Evolutionary conservation across 2,329 filamentous ascomycete genomes (phyloP).

Genomic region (Lanzia echinophila): DNA sequence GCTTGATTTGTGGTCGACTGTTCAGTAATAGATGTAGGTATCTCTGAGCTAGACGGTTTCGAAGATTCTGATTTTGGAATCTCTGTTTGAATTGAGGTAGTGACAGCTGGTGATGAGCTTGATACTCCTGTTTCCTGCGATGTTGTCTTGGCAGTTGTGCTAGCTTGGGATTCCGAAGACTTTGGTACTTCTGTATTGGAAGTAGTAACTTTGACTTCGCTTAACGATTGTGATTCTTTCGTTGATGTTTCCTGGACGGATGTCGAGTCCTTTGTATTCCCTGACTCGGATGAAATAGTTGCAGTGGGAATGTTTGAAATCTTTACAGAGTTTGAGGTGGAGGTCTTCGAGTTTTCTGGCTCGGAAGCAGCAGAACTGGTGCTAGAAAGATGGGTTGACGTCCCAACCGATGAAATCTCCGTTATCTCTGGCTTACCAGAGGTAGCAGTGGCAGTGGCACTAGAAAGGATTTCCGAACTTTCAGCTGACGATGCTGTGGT

Average conservation of each 20-base stretch:
- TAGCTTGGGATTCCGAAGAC: not conserved
- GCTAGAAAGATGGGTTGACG: too few species aligned
- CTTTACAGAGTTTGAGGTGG: too few species aligned
- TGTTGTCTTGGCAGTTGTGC: not conserved
- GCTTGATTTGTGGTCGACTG: not conserved
- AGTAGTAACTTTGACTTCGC: too few species aligned
- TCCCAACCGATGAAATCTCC: not conserved
- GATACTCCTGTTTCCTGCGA: not conserved
- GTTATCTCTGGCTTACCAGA: not conserved
- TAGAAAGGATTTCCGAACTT: not conserved
- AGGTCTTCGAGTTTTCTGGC: too few species aligned
- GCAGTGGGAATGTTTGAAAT: too few species aligned
- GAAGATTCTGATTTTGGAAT: not conserved
- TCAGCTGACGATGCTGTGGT: not conserved
- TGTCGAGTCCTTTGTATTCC: not conserved
- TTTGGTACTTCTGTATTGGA: not conserved
- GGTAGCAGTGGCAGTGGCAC: not conserved
- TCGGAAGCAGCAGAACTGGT: too few species aligned
- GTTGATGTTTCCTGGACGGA: not conserved
- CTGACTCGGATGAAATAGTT: not conserved
- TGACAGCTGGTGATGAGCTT: not conserved
- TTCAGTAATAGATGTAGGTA: not conserved
- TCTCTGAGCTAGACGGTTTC: not conserved
- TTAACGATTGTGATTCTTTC: not conserved
- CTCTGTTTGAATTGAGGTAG: not conserved